phyloP scores from a whole-genome alignment of 805 yeast genomes.

The Pichia eremophila region DNA sequence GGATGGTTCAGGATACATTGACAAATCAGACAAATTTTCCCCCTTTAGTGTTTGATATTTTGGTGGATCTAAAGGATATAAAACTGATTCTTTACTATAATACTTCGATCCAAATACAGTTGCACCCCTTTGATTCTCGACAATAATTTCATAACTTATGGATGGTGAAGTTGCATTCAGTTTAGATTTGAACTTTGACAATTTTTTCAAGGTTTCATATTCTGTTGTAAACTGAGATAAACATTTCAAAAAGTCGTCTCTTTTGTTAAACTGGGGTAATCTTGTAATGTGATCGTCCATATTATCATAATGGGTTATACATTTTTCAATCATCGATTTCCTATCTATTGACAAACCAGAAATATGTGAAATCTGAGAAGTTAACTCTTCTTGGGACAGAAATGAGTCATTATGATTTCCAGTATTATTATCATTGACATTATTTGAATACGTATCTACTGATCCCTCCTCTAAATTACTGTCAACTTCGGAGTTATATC shows the following conservation, averaged over 20 bases:
- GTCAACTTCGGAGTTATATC: background rate
- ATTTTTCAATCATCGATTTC: constrained; percentile 6
- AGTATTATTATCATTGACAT: background rate
- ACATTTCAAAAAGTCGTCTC: constrained; percentile 20
- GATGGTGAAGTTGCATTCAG: constrained; percentile 1
- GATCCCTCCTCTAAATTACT: background rate
- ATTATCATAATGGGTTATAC: constrained; percentile 18
- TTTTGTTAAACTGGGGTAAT: constrained; percentile 23
- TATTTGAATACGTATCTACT: background rate
- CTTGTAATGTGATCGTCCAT: constrained; percentile 20
- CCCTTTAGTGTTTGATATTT: constrained; percentile 38
- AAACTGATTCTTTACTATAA: constrained; percentile 35
- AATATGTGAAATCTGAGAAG: constrained; percentile 1
- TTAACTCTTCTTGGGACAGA: constrained; percentile 1
- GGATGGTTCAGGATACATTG: constrained; percentile 38
- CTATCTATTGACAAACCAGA: constrained; percentile 1
- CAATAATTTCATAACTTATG: constrained; percentile 30
- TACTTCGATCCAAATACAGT: constrained; percentile 43
- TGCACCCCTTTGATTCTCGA: constrained; percentile 49
- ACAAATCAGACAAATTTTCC: constrained; percentile 21
- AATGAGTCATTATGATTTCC: background rate
- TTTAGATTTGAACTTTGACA: constrained; percentile 7
- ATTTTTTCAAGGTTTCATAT: constrained; percentile 5
- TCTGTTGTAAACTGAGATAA: constrained; percentile 15
- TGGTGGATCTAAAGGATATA: constrained; percentile 44